Conservation (phyloP, 106 monocot species). For the Acorus calamus region DNA sequence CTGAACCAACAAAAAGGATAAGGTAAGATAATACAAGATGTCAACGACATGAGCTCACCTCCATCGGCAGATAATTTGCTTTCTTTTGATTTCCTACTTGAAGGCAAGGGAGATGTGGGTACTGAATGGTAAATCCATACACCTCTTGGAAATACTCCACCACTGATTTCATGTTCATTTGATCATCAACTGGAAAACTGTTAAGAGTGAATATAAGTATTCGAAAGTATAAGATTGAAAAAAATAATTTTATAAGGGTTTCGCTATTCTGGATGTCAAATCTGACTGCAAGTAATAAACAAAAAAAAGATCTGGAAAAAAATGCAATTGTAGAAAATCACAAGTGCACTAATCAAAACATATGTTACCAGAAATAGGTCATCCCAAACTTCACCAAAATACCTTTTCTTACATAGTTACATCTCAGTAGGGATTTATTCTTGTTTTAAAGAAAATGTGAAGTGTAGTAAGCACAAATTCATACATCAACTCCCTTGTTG, state of each 20-base stretch:
- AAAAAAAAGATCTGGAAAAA: neutral
- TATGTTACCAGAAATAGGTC: no score
- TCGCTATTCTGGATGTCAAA: no score
- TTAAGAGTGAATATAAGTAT: conserved; percentile 1
- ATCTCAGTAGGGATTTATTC: no score
- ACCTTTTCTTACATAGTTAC: no score
- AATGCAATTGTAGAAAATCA: neutral
- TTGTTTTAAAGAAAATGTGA: no score
- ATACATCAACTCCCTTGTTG: conserved; percentile 80
- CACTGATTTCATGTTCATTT: conserved; percentile 97
- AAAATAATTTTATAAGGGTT: neutral
- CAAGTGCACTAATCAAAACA: no score
- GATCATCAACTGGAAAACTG: conserved; percentile 89
- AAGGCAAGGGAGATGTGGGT: conserved; percentile 80
- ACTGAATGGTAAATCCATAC: conserved; percentile 78
- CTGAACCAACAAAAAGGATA: neutral
- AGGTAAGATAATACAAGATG: no score
- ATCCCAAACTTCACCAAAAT: no score
- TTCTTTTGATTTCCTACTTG: conserved; percentile 91
- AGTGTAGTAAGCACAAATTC: neutral
- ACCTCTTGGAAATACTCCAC: conserved; percentile 93
- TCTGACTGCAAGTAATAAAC: neutral
- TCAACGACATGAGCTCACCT: conserved; percentile 26
- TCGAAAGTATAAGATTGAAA: neutral
- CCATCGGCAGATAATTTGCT: conserved; percentile 88